phyloP scores from a whole-genome alignment of 208 protist species.

The Trichomonas vaginalis region DNA sequence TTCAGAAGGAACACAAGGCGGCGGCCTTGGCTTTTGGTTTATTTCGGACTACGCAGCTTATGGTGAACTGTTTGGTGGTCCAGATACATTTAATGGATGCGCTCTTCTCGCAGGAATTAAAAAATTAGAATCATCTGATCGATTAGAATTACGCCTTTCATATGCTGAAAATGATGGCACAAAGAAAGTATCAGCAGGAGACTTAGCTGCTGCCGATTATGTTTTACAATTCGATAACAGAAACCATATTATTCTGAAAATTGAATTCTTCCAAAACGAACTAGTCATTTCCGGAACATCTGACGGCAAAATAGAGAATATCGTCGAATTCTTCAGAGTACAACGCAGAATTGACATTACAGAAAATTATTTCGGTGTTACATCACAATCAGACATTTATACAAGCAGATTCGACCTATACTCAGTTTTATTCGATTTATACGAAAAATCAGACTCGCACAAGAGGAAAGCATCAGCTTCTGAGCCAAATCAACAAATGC shows the following conservation, averaged over 20 bases:
- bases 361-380: not conserved
- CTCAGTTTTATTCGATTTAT: not conserved
- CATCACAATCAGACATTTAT: not conserved
- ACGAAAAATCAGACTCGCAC: too few species aligned
- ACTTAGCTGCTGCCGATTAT: not conserved
- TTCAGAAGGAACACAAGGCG: not conserved
- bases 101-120: not conserved
- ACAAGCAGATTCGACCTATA: not conserved
- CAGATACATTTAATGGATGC: not conserved
- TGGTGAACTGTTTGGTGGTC: not conserved
- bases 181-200: not conserved
- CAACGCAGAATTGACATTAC: too few species aligned
- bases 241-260: not conserved
- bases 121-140: not conserved
- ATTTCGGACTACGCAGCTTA: not conserved
- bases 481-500: too few species aligned
- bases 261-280: not conserved
- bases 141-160: not conserved
- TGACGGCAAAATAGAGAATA: not conserved
- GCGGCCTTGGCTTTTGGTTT: conserved; percentile 4
- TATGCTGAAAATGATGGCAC: not conserved
- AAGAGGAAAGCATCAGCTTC: too few species aligned
- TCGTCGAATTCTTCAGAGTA: not conserved
- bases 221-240: not conserved
- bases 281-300: not conserved